Evolutionary conservation across 2,329 filamentous ascomycete species (phyloP).

Genomic region (Reticulascus tulasneorum): DNA sequence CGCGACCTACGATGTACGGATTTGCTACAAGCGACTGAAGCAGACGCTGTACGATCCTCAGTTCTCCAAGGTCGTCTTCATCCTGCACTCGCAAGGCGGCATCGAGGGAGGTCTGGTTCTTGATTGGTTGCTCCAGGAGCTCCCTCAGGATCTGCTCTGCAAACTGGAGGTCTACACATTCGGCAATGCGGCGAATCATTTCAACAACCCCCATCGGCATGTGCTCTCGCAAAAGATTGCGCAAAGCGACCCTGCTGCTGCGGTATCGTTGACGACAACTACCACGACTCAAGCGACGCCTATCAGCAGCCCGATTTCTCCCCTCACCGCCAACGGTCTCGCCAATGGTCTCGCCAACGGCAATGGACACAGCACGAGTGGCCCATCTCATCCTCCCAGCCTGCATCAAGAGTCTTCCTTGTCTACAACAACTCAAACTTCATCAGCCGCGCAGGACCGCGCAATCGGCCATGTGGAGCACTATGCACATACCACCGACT

Average conservation of each 20-base stretch:
- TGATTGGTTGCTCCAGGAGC: slow-evolving; percentile 72
- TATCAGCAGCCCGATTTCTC: slow-evolving; percentile 26
- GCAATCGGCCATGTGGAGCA: slow-evolving; percentile 73
- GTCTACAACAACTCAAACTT: slow-evolving; percentile 29
- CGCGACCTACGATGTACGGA: slow-evolving; percentile 63
- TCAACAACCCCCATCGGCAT: slow-evolving; percentile 63
- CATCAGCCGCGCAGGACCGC: slow-evolving; percentile 35
- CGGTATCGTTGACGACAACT: slow-evolving; percentile 10
- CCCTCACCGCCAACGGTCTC: slow-evolving; percentile 26
- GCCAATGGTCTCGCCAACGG: neutral
- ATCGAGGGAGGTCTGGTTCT: slow-evolving; percentile 70
- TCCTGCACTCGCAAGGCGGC: slow-evolving; percentile 74
- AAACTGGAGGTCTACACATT: slow-evolving; percentile 78
- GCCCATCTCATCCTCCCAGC: slow-evolving; percentile 9
- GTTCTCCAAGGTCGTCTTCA: slow-evolving; percentile 66
- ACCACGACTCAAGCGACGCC: slow-evolving; percentile 13
- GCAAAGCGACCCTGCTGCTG: slow-evolving; percentile 29
- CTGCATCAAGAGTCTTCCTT: slow-evolving; percentile 22
- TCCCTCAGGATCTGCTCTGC: slow-evolving; percentile 59
- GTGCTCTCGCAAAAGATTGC: slow-evolving; percentile 33
- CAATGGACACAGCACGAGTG: neutral
- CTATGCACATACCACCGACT: slow-evolving; percentile 71
- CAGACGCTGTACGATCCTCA: slow-evolving; percentile 56
- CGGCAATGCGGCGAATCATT: slow-evolving; percentile 74
- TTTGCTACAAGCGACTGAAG: slow-evolving; percentile 60